Base-by-base conservation (phyloP, 164 flowering plant genomes). In the Dillenia suffruticosa region DNA sequence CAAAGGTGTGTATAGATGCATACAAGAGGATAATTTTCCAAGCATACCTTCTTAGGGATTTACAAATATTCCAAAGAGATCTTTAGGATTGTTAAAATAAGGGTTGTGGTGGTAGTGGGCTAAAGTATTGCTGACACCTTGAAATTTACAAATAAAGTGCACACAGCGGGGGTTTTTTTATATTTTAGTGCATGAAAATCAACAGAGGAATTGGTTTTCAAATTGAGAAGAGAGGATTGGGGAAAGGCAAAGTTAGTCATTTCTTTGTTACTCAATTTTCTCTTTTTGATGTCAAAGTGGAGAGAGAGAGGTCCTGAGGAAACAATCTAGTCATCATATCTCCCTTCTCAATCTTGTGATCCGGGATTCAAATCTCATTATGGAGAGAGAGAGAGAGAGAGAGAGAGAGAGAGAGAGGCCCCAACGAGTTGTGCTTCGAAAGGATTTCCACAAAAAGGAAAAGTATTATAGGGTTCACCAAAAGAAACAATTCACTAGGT, bases 41-140 rank as follows among this genome's bases (percentile, higher is more conserved):
- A 72, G 68, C 68, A 63, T 40, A 72, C 59, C 77, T 79, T 75
- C 77, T 69, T 78, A 63, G 83, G 83, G 81, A 84, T 82, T 80
- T 72, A 68, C 77, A 76, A 74, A 75, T 72, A 76, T 78, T 75
- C 76, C 73, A 66, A 64, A 59, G 66, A 71, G 65, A 79, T 72
- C 75, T 75, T 57, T 62, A 19, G 56, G 53, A 12, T 17, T 14
- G 46, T 44, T 19, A 43, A 59, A 63, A 51, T 40, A 62, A 44
- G 58, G 43, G 46, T 49, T 44, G 45, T 49, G 32, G 17, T 52
- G 3, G 10, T 17, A 52, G 58, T 55, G 49, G 54, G 57, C 58
- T 53, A 17, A 62, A 68, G 63, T 45, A 12, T 58, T 71, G 56
- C 63, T 64, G 72, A 56, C 70, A 69, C 70, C 64, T 78, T 68